A percentile compares a stretch with the other conserved stretches of the same genome.
These are phyloP conservation scores for Nephelium lappaceum DNA, from an alignment of 345 rosid genomes.

Conservation along the genomic window DNA sequence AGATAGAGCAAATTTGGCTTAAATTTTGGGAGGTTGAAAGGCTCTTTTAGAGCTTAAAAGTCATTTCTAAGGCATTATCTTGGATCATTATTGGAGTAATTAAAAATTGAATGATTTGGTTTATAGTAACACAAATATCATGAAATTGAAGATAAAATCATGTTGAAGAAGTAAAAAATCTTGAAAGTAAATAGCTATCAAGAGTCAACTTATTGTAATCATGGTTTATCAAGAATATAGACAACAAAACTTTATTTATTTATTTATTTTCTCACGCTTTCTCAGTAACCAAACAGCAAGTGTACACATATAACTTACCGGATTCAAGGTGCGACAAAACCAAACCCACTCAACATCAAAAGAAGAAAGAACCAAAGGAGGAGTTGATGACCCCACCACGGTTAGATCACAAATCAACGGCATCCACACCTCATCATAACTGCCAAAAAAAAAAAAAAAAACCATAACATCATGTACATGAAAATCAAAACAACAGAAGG, in stretches of 20 bases:
- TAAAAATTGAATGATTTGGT: too few species aligned
- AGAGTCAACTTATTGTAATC: not conserved
- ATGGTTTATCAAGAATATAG: too few species aligned
- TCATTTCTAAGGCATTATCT: too few species aligned
- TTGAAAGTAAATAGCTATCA: not conserved
- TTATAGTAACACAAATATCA: not conserved
- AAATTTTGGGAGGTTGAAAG: too few species aligned
- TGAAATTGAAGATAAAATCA: not conserved
- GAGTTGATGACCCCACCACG: slow-evolving; percentile 19
- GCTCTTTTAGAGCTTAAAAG: too few species aligned
- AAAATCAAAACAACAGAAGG: not conserved
- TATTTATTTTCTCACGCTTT: slow-evolving; percentile 22
- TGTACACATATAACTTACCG: slow-evolving; percentile 42
- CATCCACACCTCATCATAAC: slow-evolving; percentile 96
- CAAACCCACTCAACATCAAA: slow-evolving; percentile 96
- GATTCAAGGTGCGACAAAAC: slow-evolving; percentile 89
- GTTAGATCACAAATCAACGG: slow-evolving; percentile 81
- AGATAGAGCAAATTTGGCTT: too few species aligned
- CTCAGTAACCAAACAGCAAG: slow-evolving; percentile 31
- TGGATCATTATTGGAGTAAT: too few species aligned
- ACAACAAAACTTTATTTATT: too few species aligned
- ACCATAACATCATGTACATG: not conserved
- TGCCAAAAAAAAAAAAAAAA: too few species aligned
- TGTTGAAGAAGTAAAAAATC: not conserved
- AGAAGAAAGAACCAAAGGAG: slow-evolving; percentile 67